Evolutionary conservation across 2,329 filamentous ascomycete species (phyloP).

Genomic region (Cercospora sp.): DNA sequence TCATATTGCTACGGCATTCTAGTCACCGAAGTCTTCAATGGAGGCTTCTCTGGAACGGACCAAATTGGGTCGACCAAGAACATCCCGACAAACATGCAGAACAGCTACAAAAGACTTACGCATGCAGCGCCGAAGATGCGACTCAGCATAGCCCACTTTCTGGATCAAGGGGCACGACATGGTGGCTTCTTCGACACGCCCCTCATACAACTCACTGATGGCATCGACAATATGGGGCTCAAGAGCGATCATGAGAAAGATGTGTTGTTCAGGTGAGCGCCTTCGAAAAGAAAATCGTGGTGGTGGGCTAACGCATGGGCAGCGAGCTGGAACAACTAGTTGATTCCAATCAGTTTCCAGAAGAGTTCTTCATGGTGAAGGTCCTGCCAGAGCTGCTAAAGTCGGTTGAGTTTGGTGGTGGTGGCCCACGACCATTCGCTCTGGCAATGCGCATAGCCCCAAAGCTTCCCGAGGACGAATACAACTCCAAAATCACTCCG

Average conservation of each 20-base stretch:
- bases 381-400: slow-evolving; percentile 94
- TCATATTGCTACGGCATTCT: slow-evolving; percentile 83
- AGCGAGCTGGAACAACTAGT: slow-evolving; percentile 74
- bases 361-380: slow-evolving; percentile 98
- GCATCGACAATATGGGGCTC: slow-evolving; percentile 87
- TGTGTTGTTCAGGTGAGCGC: slow-evolving; percentile 68
- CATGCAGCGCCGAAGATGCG: slow-evolving; percentile 88
- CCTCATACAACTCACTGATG: slow-evolving; percentile 87
- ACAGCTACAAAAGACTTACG: slow-evolving; percentile 84
- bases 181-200: slow-evolving; percentile 92
- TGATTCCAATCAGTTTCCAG: slow-evolving; percentile 83
- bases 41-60: slow-evolving; percentile 71
- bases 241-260: slow-evolving; percentile 84
- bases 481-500: slow-evolving; percentile 78
- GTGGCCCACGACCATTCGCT: slow-evolving; percentile 84
- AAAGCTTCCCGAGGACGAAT: slow-evolving; percentile 88
- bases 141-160: slow-evolving; percentile 78
- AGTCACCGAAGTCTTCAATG: slow-evolving; percentile 90
- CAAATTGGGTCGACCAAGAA: slow-evolving; percentile 83
- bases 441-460: slow-evolving; percentile 88
- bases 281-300: background rate
- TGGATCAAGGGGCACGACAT: slow-evolving; percentile 80
- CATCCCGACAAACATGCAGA: slow-evolving; percentile 84
- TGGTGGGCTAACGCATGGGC: slow-evolving; percentile 8
- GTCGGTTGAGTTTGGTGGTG: slow-evolving; percentile 96